phyloP scores from a whole-genome alignment of 495 filamentous ascomycete species.

The Penicillium waksmanii region DNA sequence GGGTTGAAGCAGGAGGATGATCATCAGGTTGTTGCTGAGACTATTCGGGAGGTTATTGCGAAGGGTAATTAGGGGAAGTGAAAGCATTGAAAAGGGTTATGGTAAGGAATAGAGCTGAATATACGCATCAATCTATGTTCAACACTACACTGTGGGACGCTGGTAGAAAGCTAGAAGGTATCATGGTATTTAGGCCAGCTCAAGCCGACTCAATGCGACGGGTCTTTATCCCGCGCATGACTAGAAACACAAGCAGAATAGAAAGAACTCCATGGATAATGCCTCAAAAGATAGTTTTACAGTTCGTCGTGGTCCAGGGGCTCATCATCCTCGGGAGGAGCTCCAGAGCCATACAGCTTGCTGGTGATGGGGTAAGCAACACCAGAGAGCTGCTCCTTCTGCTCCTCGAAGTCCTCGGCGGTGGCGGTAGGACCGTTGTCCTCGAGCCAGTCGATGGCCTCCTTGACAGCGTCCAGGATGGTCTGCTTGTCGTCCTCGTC shows the following conservation, averaged over 20 bases:
- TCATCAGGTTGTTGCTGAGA: conserved; percentile 73
- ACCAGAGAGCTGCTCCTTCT: conserved; percentile 97
- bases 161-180: conserved; percentile 26
- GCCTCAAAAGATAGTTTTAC: conserved; percentile 60
- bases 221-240: conserved; percentile 18
- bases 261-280: conserved; percentile 46
- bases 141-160: neutral
- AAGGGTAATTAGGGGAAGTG: conserved; percentile 18
- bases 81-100: neutral
- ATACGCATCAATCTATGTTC: too few species aligned
- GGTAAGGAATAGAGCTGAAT: neutral
- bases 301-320: conserved; percentile 84
- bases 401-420: conserved; percentile 96
- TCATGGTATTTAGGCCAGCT: conserved; percentile 36
- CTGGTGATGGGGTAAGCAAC: conserved; percentile 98
- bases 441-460: conserved; percentile 95
- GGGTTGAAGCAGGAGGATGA: conserved; percentile 79
- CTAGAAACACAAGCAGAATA: conserved; percentile 32
- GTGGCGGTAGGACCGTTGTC: conserved; percentile 88
- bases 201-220: conserved; percentile 21
- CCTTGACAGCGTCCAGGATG: conserved; percentile 95
- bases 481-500: conserved; percentile 99
- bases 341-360: conserved; percentile 81
- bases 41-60: conserved; percentile 53
- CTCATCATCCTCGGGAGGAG: conserved; percentile 67